phyloP scores from a whole-genome alignment of 2,329 filamentous ascomycete genomes.

The Alternaria arborescens region DNA sequence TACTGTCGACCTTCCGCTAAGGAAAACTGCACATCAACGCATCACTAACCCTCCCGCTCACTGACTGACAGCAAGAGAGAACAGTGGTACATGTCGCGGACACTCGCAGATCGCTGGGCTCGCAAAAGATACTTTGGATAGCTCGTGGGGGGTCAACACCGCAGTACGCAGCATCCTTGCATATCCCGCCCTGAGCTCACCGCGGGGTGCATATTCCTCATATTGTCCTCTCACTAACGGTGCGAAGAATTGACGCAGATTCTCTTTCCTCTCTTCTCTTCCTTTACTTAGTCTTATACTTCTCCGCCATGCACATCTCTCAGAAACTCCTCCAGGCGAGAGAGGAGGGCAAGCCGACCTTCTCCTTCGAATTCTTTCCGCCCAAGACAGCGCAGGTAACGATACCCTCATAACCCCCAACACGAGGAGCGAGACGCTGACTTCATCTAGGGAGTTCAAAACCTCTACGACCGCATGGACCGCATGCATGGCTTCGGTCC shows the following conservation, averaged over 20 bases:
- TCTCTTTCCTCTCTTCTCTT: conserved; percentile 9
- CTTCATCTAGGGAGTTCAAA: conserved; percentile 78
- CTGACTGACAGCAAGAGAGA: conserved; percentile 2
- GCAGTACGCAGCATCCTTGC: conserved; percentile 34
- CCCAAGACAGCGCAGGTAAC: conserved; percentile 85
- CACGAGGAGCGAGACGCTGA: conserved; percentile 17
- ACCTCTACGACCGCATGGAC: conserved; percentile 99
- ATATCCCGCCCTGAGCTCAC: conserved; percentile 22
- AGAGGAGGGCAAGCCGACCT: conserved; percentile 80
- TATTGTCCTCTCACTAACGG: conserved; percentile 12
- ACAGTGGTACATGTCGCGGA: conserved; percentile 61
- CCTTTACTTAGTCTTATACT: conserved; percentile 1
- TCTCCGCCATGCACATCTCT: conserved; percentile 86
- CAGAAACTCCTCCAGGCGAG: conserved; percentile 87
- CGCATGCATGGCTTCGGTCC: conserved; percentile 96
- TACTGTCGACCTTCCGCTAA: conserved; percentile 22
- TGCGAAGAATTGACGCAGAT: conserved; percentile 7
- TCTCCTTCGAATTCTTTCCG: conserved; percentile 99
- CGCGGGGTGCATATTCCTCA: conserved; percentile 31
- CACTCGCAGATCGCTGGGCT: conserved; percentile 61
- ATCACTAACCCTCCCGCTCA: conserved; percentile 16
- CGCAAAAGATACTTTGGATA: conserved; percentile 58
- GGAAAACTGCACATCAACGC: conserved; percentile 30
- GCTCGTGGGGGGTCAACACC: conserved; percentile 24
- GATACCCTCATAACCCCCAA: background rate